Percentiles rank a stretch among this genome's conserved stretches.
Evolutionary conservation across 1,284 basidiomycete species (phyloP).

Genomic region (Mycena sp.): DNA sequence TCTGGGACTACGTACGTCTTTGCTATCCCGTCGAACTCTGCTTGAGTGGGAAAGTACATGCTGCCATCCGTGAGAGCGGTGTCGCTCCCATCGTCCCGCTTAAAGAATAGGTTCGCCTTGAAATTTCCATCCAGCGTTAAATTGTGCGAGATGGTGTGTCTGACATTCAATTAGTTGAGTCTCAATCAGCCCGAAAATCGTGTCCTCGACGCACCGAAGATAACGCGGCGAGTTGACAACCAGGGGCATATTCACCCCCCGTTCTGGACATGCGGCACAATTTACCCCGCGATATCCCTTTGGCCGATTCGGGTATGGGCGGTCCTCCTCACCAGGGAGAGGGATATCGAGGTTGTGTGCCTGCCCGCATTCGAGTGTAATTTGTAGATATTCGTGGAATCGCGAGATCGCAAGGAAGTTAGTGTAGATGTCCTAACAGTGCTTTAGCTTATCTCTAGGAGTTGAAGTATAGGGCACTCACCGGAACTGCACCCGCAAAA

Average conservation of each 20-base stretch:
- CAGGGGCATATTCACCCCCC: too few relatives aligned
- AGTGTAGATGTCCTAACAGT: background rate
- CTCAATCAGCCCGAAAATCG: background rate
- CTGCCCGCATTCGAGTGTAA: background rate
- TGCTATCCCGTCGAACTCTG: background rate
- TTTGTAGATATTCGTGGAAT: background rate
- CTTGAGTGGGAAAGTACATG: conserved; percentile 11
- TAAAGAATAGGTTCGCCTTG: conserved; percentile 8
- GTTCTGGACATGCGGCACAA: conserved; percentile 14
- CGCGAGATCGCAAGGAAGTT: conserved; percentile 4
- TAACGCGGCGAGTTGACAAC: background rate
- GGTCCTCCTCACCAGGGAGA: background rate
- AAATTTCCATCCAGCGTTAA: too few relatives aligned
- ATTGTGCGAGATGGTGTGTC: background rate
- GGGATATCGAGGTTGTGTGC: background rate
- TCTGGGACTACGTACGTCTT: too few relatives aligned
- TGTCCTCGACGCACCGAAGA: conserved; percentile 5
- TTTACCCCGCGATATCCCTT: background rate
- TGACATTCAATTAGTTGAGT: background rate
- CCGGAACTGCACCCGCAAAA: too few relatives aligned
- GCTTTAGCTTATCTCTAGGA: background rate
- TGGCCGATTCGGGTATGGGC: conserved; percentile 9
- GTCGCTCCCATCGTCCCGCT: conserved; percentile 7
- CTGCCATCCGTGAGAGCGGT: background rate
- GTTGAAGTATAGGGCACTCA: background rate